Conservation (phyloP, 139 green algal genomes). For the Gonium pectorale region DNA sequence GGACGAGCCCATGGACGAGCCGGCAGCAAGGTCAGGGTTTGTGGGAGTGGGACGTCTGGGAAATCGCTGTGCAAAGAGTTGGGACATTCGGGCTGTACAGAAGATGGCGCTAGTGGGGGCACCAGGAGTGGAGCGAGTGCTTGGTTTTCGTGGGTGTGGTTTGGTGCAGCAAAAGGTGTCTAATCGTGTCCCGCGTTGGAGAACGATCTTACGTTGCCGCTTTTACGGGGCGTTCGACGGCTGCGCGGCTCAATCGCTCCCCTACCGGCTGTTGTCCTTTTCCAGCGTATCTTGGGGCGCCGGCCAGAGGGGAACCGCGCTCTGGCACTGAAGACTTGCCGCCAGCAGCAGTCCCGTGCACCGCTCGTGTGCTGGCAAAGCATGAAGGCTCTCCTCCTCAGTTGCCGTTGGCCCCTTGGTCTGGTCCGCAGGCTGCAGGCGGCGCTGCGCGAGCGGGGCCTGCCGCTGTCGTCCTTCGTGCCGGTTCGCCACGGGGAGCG, state of each 20-base stretch:
- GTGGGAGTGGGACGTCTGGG: background rate
- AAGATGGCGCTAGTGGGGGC: background rate
- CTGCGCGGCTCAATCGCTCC: background rate
- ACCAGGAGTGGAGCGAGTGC: background rate
- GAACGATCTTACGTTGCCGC: background rate
- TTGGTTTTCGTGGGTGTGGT: background rate
- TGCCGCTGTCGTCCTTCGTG: conserved; percentile 63
- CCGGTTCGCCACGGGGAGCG: conserved; percentile 68
- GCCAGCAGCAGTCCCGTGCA: too few species aligned
- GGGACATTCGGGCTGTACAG: background rate
- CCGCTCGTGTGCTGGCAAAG: too few species aligned
- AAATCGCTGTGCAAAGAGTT: background rate
- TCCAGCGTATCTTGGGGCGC: background rate
- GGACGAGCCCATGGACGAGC: conserved; percentile 78
- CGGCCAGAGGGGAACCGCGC: too few species aligned
- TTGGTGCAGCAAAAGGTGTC: background rate
- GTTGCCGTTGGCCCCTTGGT: background rate
- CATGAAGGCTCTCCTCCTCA: too few species aligned
- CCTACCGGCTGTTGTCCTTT: background rate
- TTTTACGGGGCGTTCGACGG: background rate
- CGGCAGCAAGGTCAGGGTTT: conserved; percentile 27
- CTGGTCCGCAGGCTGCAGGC: conserved; percentile 8
- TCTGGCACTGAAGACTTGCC: too few species aligned
- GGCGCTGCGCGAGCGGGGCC: background rate
- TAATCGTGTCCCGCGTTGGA: background rate